A percentile compares a stretch with the other conserved stretches of the same genome.
phyloP scores from a whole-genome alignment of 768 basidiomycete genomes.

The Megacollybia marginata region DNA sequence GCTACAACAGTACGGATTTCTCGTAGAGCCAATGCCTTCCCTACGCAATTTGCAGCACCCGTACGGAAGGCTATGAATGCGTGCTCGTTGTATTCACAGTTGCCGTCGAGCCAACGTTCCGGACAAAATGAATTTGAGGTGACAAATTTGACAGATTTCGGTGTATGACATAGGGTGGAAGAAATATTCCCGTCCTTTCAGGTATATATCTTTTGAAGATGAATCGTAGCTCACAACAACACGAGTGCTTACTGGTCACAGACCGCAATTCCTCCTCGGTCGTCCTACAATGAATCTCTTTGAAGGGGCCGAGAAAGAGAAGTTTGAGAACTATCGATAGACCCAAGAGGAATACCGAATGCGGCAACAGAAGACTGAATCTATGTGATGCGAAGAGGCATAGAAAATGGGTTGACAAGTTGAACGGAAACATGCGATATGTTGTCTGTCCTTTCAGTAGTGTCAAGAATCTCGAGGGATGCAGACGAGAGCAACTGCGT shows the following conservation, averaged over 20 bases:
- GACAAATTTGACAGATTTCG: slow-evolving; percentile 29
- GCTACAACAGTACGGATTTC: background rate
- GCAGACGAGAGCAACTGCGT: slow-evolving; percentile 49
- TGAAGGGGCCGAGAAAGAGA: slow-evolving; percentile 43
- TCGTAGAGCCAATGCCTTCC: background rate
- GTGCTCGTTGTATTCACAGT: background rate
- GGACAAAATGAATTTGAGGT: background rate
- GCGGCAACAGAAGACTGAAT: slow-evolving; percentile 55
- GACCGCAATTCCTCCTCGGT: no score
- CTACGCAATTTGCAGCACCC: background rate
- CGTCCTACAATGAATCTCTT: no score
- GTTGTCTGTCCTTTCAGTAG: slow-evolving; percentile 56
- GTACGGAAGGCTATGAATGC: background rate
- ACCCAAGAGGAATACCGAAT: slow-evolving; percentile 55
- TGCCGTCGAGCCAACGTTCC: background rate
- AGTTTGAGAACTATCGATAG: slow-evolving; percentile 35
- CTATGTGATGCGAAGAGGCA: slow-evolving; percentile 46
- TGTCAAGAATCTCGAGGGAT: slow-evolving; percentile 54
- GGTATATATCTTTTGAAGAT: no score
- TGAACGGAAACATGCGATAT: slow-evolving; percentile 57
- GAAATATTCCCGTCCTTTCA: no score
- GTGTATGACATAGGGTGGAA: slow-evolving; percentile 30
- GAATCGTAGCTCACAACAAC: no score
- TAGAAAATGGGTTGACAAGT: slow-evolving; percentile 62
- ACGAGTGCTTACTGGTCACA: no score